These are phyloP conservation scores for Trichoderma erinaceum DNA, from an alignment of 495 filamentous ascomycete species.

Conservation along the genomic window DNA sequence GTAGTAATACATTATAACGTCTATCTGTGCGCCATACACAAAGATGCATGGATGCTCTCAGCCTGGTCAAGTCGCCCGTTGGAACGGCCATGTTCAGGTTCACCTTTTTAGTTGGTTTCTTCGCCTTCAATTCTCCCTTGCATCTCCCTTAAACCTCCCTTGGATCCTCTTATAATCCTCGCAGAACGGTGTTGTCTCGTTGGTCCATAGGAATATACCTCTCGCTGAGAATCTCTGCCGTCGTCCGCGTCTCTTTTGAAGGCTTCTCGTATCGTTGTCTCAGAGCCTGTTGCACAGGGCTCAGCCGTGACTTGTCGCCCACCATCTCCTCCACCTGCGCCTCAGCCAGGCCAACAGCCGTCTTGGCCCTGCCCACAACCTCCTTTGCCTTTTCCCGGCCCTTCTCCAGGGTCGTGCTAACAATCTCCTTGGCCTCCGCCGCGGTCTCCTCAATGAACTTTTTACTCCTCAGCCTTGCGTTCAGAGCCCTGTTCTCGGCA, in stretches of 20 bases:
- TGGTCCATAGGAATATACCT: slow-evolving; percentile 41
- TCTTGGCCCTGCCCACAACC: slow-evolving; percentile 14
- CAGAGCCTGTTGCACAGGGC: slow-evolving; percentile 41
- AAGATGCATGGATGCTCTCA: not conserved
- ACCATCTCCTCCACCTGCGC: slow-evolving; percentile 25
- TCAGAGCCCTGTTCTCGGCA: slow-evolving; percentile 18
- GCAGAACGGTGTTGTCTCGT: slow-evolving; percentile 34
- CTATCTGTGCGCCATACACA: slow-evolving; percentile 1
- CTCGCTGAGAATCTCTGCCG: slow-evolving; percentile 40
- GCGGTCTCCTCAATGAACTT: slow-evolving; percentile 17
- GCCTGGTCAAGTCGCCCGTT: not conserved
- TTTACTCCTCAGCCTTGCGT: slow-evolving; percentile 8
- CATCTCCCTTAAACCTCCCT: not conserved
- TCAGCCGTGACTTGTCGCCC: slow-evolving; percentile 25
- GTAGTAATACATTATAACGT: not conserved
- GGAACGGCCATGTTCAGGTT: not conserved
- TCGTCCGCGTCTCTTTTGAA: slow-evolving; percentile 30
- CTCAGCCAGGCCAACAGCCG: slow-evolving; percentile 26
- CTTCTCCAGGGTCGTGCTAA: slow-evolving; percentile 28
- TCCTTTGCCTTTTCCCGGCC: slow-evolving; percentile 23
- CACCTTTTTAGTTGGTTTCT: not conserved
- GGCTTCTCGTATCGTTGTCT: slow-evolving; percentile 40
- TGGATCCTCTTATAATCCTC: slow-evolving; percentile 25
- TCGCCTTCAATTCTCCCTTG: not conserved
- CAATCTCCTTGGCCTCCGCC: slow-evolving; percentile 27